phyloP scores from a whole-genome alignment of 148 eudicot species.

The Simmondsia chinensis region DNA sequence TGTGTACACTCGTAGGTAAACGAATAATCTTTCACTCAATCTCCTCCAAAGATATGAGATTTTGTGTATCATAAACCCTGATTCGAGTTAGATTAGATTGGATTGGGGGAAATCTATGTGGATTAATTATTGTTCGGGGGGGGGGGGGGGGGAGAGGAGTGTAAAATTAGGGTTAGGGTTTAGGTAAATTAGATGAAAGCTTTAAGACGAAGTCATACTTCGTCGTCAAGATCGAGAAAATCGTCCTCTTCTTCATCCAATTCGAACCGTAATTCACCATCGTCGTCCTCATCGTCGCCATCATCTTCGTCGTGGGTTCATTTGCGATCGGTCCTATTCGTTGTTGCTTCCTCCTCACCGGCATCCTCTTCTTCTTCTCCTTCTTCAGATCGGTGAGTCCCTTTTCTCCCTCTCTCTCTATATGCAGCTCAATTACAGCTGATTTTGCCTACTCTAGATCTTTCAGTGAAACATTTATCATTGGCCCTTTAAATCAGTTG shows the following conservation, averaged over 20 bases:
- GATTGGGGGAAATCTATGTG: background rate
- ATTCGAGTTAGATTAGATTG: background rate
- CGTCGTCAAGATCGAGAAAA: conserved; percentile 42
- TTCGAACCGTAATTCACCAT: conserved; percentile 24
- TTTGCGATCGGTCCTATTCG: conserved; percentile 76
- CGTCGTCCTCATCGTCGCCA: conserved; percentile 45
- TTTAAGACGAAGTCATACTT: conserved; percentile 60
- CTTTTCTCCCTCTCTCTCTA: conserved; percentile 6
- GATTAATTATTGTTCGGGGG: conserved; percentile 1
- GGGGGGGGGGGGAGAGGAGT: background rate
- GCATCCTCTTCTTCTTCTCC: conserved; percentile 45
- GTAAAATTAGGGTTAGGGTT: conserved; percentile 1
- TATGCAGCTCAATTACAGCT: conserved; percentile 5
- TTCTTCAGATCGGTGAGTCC: conserved; percentile 77
- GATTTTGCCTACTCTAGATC: conserved; percentile 19
- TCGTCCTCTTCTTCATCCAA: conserved; percentile 34
- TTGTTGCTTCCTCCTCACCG: conserved; percentile 71
- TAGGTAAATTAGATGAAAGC: conserved; percentile 60
- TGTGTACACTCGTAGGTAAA: conserved; percentile 48
- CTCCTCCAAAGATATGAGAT: background rate
- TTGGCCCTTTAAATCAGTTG: too few relatives aligned
- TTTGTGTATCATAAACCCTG: conserved; percentile 17
- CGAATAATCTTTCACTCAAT: background rate
- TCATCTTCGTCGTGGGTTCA: conserved; percentile 76
- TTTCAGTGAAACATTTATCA: too few relatives aligned